A percentile compares a stretch with the other conserved stretches of the same genome.
phyloP scores from a whole-genome alignment of 352 stramenopile species.

The Globisporangium ultimum region DNA sequence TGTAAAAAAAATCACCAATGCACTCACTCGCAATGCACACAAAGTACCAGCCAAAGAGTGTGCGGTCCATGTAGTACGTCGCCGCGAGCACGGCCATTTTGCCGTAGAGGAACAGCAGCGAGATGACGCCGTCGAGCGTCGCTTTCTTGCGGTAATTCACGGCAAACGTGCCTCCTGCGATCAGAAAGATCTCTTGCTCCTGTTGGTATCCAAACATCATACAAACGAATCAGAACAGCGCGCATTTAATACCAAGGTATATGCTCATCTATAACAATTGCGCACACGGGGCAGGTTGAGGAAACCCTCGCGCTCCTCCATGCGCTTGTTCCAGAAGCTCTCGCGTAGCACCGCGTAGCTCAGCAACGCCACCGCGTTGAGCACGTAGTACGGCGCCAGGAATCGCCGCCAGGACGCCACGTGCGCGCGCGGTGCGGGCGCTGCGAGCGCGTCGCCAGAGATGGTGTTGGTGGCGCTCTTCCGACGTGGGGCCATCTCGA shows the following conservation, averaged over 20 bases:
- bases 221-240: neutral
- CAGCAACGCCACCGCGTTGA: conserved; percentile 51
- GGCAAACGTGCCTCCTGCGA: conserved; percentile 47
- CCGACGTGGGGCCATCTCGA: too few species aligned
- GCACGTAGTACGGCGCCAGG: conserved; percentile 66
- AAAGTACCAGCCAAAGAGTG: conserved; percentile 58
- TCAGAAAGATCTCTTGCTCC: conserved; percentile 70
- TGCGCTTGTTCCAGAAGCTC: conserved; percentile 28
- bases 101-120: conserved; percentile 69
- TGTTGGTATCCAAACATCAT: conserved; percentile 12
- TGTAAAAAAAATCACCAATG: neutral
- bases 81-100: conserved; percentile 57
- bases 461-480: neutral
- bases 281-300: conserved; percentile 55
- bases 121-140: conserved; percentile 55
- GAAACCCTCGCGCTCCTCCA: conserved; percentile 55
- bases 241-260: neutral
- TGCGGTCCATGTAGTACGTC: conserved; percentile 67
- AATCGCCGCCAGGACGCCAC: conserved; percentile 41
- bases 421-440: neutral
- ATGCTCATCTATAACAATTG: neutral
- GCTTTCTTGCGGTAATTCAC: conserved; percentile 81
- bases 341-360: conserved; percentile 55
- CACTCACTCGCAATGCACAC: conserved; percentile 55
- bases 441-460: neutral